Conservation (phyloP, 2,329 filamentous ascomycete genomes). For the Xylaria multiplex region DNA sequence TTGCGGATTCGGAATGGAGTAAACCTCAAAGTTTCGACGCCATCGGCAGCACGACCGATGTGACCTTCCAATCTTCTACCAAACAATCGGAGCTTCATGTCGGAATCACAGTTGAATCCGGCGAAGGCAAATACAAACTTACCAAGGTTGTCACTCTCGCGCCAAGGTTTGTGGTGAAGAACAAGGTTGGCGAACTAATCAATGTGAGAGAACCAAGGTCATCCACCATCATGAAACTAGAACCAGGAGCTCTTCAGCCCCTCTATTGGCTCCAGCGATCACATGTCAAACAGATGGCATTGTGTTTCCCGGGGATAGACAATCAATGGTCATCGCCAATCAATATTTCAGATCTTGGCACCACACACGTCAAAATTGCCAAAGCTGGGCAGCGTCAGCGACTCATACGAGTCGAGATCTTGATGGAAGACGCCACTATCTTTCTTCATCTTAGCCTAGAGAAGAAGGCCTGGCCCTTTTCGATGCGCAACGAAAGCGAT, state of each 20-base stretch:
- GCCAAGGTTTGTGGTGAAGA: constrained; percentile 92
- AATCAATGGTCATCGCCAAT: constrained; percentile 98
- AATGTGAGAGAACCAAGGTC: constrained; percentile 92
- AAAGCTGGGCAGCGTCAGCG: constrained; percentile 90
- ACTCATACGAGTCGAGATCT: constrained; percentile 85
- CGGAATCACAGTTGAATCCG: constrained; percentile 87
- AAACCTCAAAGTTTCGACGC: constrained; percentile 98
- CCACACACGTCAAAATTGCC: constrained; percentile 90
- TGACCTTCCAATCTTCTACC: constrained; percentile 78
- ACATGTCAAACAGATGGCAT: constrained; percentile 84
- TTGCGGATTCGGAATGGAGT: constrained; percentile 93
- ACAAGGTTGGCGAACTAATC: constrained; percentile 88
- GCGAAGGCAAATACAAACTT: constrained; percentile 97
- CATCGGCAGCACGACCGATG: constrained; percentile 90
- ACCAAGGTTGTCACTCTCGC: constrained; percentile 94
- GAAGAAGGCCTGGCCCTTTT: constrained; percentile 96
- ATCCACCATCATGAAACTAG: constrained; percentile 81
- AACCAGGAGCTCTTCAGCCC: constrained; percentile 81
- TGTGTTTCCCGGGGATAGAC: constrained; percentile 93
- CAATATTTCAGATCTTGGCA: constrained; percentile 95
- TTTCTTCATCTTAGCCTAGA: constrained; percentile 92
- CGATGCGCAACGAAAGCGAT: constrained; percentile 98
- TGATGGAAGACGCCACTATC: constrained; percentile 92
- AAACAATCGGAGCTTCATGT: constrained; percentile 86
- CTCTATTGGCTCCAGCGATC: constrained; percentile 89